A percentile compares a stretch with the other conserved stretches of the same genome.
These are phyloP conservation scores for Chalciporus chontae DNA, from an alignment of 768 basidiomycete genomes.

Conservation along the genomic window DNA sequence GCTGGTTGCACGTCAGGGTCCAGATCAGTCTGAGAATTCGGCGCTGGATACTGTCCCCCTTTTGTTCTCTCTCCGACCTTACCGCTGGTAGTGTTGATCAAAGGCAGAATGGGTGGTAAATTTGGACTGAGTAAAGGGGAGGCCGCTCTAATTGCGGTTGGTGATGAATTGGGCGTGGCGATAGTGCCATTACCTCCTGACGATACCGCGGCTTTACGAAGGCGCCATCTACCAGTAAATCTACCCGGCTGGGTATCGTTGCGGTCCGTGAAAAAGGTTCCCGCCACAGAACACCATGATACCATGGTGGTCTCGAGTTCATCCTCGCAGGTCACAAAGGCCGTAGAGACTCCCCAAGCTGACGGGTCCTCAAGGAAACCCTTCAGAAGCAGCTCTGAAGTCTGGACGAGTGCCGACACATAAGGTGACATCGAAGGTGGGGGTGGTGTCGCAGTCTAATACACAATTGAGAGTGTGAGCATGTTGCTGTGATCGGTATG, in stretches of 20 bases:
- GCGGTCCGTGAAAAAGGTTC: constrained; percentile 36
- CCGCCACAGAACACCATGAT: constrained; percentile 40
- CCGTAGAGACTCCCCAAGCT: constrained; percentile 58
- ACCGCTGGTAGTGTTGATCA: constrained; percentile 2
- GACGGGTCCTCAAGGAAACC: constrained; percentile 61
- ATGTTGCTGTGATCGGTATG: not conserved
- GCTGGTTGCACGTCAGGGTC: not conserved
- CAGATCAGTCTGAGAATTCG: not conserved
- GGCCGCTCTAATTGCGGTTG: constrained; percentile 3
- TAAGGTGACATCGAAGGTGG: constrained; percentile 52
- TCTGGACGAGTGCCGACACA: constrained; percentile 46
- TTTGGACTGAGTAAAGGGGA: constrained; percentile 9
- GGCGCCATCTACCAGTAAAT: constrained; percentile 20
- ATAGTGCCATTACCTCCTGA: not conserved
- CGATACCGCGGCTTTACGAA: constrained; percentile 16
- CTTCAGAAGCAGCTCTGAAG: constrained; percentile 48
- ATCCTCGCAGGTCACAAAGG: constrained; percentile 52
- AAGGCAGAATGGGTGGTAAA: constrained; percentile 11
- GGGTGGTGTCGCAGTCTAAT: constrained; percentile 39
- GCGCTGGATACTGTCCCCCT: constrained; percentile 3
- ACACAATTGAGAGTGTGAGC: not conserved
- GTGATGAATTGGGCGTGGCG: not conserved
- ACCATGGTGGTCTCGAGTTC: constrained; percentile 55
- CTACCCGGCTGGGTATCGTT: constrained; percentile 10
- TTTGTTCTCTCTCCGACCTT: constrained; percentile 1